phyloP scores from a whole-genome alignment of 257 asterid species.

The Nicotiana noctiflora region DNA sequence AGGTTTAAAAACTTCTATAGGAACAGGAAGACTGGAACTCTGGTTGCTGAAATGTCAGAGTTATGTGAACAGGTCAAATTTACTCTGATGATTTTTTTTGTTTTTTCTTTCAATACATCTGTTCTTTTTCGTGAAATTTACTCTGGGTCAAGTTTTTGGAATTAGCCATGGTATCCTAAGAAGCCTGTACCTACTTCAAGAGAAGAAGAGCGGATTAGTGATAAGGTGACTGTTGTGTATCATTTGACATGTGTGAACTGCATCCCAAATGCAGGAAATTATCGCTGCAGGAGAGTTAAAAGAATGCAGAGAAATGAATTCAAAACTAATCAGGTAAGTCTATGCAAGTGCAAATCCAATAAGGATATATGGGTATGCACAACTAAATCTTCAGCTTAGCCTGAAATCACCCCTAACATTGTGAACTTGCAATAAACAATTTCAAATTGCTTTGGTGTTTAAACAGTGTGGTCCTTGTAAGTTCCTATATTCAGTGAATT shows the following conservation, averaged over 20 bases:
- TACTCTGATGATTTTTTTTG: background rate
- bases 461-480: background rate
- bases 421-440: slow-evolving; percentile 2
- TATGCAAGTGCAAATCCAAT: background rate
- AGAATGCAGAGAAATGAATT: slow-evolving; percentile 35
- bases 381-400: background rate
- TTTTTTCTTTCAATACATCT: slow-evolving; percentile 10
- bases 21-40: slow-evolving; percentile 43
- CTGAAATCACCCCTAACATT: background rate
- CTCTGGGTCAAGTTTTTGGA: slow-evolving; percentile 29
- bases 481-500: background rate
- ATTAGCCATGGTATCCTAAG: slow-evolving; percentile 23
- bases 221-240: background rate
- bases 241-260: background rate
- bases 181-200: slow-evolving; percentile 19
- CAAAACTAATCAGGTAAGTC: slow-evolving; percentile 38
- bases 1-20: slow-evolving; percentile 47
- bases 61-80: slow-evolving; percentile 43
- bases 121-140: slow-evolving; percentile 13
- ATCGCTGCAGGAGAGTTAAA: slow-evolving; percentile 32
- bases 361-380: background rate
- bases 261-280: slow-evolving; percentile 34
- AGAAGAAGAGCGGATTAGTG: slow-evolving; percentile 30
- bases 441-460: background rate
- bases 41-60: slow-evolving; percentile 47